phyloP scores from a whole-genome alignment of 2,329 filamentous ascomycete species.

The Penicillium thymicola region DNA sequence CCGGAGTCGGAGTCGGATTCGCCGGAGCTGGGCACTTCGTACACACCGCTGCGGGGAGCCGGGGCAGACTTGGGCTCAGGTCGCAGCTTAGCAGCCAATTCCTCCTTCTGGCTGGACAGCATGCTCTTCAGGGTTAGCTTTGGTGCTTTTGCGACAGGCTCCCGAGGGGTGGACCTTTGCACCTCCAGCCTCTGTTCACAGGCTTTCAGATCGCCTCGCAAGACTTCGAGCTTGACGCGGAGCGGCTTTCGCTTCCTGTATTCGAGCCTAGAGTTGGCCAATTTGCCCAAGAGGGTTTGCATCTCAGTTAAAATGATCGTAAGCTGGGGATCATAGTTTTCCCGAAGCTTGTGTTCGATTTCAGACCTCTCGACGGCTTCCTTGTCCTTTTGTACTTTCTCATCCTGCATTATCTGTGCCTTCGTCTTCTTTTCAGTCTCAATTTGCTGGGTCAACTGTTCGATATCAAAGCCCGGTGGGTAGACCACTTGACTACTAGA shows the following conservation, averaged over 20 bases:
- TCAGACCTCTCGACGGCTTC: background rate
- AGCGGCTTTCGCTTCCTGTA: background rate
- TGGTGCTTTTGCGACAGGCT: background rate
- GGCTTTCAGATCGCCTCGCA: background rate
- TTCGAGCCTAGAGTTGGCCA: background rate
- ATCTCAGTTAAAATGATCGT: background rate
- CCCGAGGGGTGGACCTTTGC: background rate
- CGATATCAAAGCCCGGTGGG: background rate
- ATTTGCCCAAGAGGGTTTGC: background rate
- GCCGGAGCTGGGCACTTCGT: conserved; percentile 3
- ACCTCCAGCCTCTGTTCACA: background rate
- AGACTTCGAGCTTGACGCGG: background rate
- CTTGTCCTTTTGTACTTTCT: background rate
- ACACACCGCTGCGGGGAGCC: background rate
- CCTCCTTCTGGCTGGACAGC: background rate
- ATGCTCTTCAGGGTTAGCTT: background rate
- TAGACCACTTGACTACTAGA: background rate
- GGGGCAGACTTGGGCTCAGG: background rate
- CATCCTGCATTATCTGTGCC: background rate
- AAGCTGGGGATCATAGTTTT: background rate
- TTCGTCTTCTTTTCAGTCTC: background rate
- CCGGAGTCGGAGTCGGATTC: background rate
- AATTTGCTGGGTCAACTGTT: background rate
- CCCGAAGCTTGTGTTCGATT: background rate
- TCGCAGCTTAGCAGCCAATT: background rate